A percentile compares a stretch with the other conserved stretches of the same genome.
phyloP scores from a whole-genome alignment of 139 green algal species.

The Ettlia oleoabundans region DNA sequence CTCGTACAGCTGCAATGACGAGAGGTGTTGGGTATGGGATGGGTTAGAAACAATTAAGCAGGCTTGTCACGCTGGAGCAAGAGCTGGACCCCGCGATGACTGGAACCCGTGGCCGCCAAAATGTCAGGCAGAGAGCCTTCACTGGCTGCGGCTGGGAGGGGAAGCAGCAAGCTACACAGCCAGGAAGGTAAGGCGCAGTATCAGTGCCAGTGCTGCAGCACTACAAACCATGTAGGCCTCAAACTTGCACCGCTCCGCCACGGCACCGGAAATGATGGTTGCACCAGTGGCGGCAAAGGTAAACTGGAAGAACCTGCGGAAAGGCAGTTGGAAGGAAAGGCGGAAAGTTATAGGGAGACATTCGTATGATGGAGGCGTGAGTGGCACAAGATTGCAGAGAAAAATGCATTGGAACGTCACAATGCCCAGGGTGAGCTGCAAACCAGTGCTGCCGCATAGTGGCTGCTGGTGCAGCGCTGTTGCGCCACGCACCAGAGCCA shows the following conservation, averaged over 20 bases:
- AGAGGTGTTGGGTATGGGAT: neutral
- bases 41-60: neutral
- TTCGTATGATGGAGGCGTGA: no score
- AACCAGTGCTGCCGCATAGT: no score
- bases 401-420: no score
- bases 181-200: neutral
- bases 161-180: no score
- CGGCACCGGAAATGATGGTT: conserved; percentile 78
- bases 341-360: no score
- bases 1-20: conserved; percentile 55
- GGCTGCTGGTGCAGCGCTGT: neutral
- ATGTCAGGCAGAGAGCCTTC: neutral
- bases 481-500: conserved; percentile 24
- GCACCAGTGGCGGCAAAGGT: conserved; percentile 72
- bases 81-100: no score
- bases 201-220: neutral
- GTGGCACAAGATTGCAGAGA: no score
- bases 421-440: no score
- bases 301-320: conserved; percentile 59
- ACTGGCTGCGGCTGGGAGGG: no score
- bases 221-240: conserved; percentile 34
- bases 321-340: no score
- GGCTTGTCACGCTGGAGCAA: no score
- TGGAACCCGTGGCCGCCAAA: no score
- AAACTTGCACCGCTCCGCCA: conserved; percentile 71